Percentiles rank a stretch among this genome's conserved stretches.
Conservation (phyloP, 2,329 filamentous ascomycete species). For the Colletotrichum cordylinicola region DNA sequence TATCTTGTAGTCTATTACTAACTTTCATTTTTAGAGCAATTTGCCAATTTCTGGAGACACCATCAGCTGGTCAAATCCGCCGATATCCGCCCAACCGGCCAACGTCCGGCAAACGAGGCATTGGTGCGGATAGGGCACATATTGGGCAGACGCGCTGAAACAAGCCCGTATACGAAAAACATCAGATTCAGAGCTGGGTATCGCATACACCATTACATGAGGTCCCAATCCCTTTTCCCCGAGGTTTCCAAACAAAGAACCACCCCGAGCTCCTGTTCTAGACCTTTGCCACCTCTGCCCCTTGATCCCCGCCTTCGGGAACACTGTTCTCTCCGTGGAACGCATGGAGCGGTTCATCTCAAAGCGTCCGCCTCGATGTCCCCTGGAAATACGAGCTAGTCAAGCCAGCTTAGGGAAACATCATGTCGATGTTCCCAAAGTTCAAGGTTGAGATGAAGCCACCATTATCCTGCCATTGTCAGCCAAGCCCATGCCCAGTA, state of each 20-base stretch:
- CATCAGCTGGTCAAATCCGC: not conserved
- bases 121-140: not conserved
- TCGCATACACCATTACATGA: not conserved
- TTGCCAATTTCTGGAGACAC: not conserved
- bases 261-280: not conserved
- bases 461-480: slow-evolving; percentile 13
- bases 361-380: not conserved
- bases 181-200: not conserved
- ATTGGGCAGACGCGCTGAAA: not conserved
- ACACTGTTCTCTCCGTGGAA: not conserved
- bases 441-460: not conserved
- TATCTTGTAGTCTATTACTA: not conserved
- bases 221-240: not conserved
- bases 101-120: not conserved
- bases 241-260: not conserved
- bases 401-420: not conserved
- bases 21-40: not conserved
- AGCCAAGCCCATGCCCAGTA: slow-evolving; percentile 24
- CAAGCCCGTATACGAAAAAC: not conserved
- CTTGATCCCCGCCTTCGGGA: not conserved
- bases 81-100: not conserved
- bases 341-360: not conserved
- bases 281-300: not conserved
- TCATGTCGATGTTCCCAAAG: not conserved
- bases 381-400: not conserved